Conservation (phyloP, 495 filamentous ascomycete genomes). For the Staphylotrichum longicolle region DNA sequence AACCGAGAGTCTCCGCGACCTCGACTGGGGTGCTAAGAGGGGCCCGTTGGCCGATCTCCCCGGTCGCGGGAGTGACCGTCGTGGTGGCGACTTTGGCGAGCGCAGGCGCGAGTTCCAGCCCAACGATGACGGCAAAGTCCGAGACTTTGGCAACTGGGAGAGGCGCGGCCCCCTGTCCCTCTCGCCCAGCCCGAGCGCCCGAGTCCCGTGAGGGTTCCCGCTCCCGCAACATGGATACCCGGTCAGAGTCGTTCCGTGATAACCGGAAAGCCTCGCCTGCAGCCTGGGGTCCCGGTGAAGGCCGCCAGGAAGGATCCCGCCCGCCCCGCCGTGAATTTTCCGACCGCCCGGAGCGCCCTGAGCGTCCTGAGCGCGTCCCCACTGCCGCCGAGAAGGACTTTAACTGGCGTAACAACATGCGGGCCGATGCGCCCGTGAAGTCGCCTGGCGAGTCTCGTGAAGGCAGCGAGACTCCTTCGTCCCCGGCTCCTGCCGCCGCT, state of each 20-base stretch:
- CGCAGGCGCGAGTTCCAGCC: constrained; percentile 39
- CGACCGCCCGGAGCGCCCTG: constrained; percentile 75
- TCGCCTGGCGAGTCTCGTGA: constrained; percentile 47
- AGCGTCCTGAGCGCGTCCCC: constrained; percentile 66
- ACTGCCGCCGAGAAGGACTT: constrained; percentile 85
- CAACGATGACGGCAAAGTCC: constrained; percentile 72
- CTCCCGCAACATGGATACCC: constrained; percentile 60
- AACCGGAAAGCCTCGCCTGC: constrained; percentile 69
- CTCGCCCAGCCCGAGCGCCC: constrained; percentile 53
- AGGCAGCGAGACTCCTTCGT: constrained; percentile 67
- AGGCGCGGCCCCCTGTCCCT: constrained; percentile 89
- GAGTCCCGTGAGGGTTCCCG: constrained; percentile 66
- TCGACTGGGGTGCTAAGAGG: constrained; percentile 63
- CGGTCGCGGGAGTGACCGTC: constrained; percentile 48
- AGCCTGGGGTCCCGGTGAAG: constrained; percentile 61
- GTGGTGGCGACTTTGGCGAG: constrained; percentile 45
- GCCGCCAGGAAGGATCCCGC: constrained; percentile 64
- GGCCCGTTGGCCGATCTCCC: constrained; percentile 79
- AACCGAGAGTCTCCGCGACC: constrained; percentile 61
- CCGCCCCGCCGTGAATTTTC: constrained; percentile 77
- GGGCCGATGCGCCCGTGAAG: constrained; percentile 60
- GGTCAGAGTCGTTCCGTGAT: constrained; percentile 47
- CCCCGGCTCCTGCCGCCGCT: constrained; percentile 54
- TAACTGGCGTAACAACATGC: constrained; percentile 82
- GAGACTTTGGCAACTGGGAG: constrained; percentile 92